Evolutionary conservation across 352 stramenopile genomes (phyloP), one percentile per base, ranked within the genome.

Genomic region (Phytophthora pistaciae): DNA sequence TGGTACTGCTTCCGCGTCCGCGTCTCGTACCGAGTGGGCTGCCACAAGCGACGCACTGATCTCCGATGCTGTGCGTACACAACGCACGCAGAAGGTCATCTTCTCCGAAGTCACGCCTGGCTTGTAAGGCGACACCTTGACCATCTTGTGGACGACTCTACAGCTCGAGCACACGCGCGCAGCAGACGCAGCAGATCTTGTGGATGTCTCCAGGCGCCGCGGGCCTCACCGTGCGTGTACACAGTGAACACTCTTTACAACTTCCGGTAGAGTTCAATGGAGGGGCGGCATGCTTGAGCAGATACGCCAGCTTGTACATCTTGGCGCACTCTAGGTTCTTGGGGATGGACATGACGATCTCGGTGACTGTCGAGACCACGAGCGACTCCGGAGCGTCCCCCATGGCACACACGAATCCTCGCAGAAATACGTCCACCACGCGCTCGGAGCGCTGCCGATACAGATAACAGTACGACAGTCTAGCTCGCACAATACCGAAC

Each of bases 401-500:
- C 7, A 75, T 83, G 0, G 83, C 81, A 56, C 83, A 75, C 33
- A 91, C 62, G 38, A 86, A 83, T 18, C 67, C 75, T 18, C 64
- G 66, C 53, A 79, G 72, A 62, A 81, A 90, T 5, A 91, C 61
- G 57, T 90, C 81, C 7, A 91, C 78, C 23, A 77, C 66, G 38
- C 75, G 72, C 20, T 86, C 72, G 0, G 74, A 73, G 20, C 70
- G 72, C 56, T 91, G 82, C 1, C 69, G 75, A 53, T 88, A 91
- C 52, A 90, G 46, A 38, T 74, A 83, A 50, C 80, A 87, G 40
- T 88, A 76, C 6, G 82, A 90, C n/a, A 90, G 56, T 68, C 83
- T 82, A 16, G 74, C 82, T 8, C 84, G 82, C 31, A 84, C 66
- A 46, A 77, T 75, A 46, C 77, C 64, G 65, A 68, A 70, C 7